Percentiles rank a stretch among this genome's conserved stretches.
phyloP scores from a whole-genome alignment of 164 flowering plant species.

The Dillenia turbinata region DNA sequence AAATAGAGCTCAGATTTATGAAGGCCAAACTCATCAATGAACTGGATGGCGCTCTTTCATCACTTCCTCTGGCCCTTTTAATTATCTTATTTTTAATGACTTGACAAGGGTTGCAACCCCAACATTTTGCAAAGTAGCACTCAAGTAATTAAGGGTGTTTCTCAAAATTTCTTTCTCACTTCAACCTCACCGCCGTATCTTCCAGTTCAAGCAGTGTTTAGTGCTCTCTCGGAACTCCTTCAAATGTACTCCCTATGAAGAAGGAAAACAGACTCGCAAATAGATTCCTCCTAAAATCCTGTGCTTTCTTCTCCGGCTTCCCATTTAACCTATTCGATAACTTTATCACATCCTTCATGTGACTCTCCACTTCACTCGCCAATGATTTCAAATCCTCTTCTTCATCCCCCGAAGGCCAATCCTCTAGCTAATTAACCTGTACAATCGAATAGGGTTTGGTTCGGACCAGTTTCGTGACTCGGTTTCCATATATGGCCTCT shows the following conservation, averaged over 20 bases:
- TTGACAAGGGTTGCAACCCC: no score
- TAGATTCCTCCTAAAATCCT: conserved; percentile 72
- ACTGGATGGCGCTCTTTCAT: no score
- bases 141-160: conserved; percentile 87
- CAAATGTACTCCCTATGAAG: conserved; percentile 94
- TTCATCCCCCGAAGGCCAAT: conserved; percentile 59
- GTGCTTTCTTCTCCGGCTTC: conserved; percentile 75
- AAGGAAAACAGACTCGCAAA: conserved; percentile 95
- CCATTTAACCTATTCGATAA: conserved; percentile 82
- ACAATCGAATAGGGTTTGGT: conserved; percentile 88
- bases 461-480: conserved; percentile 59
- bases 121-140: conserved; percentile 70
- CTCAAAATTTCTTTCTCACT: conserved; percentile 85
- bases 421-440: conserved; percentile 83
- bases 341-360: conserved; percentile 92
- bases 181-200: conserved; percentile 77
- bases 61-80: no score
- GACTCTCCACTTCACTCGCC: conserved; percentile 73
- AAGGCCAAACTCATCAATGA: no score
- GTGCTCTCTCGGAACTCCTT: conserved; percentile 96
- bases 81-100: no score
- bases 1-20: no score
- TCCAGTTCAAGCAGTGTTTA: conserved; percentile 91
- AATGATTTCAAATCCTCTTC: conserved; percentile 60
- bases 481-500: no score